phyloP scores from a whole-genome alignment of 768 basidiomycete genomes.

The Polyporus arcularius region DNA sequence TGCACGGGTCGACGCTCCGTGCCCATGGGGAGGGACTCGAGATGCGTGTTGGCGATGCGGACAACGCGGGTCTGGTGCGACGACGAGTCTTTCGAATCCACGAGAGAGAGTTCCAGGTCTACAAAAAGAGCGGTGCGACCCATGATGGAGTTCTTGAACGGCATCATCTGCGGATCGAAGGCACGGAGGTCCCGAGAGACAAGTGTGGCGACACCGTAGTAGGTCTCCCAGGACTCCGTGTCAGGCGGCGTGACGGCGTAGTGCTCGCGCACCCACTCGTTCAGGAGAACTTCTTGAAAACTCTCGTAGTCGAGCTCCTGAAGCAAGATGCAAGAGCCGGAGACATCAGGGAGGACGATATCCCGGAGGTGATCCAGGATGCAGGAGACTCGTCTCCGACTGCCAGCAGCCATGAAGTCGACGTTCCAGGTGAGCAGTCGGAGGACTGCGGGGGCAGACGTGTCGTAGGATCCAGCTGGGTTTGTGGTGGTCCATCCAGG shows the following conservation, averaged over 20 bases:
- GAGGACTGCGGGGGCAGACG: constrained; percentile 30
- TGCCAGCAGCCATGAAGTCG: constrained; percentile 44
- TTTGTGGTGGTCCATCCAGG: too few species aligned
- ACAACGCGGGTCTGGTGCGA: constrained; percentile 38
- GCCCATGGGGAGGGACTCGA: constrained; percentile 62
- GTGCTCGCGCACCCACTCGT: constrained; percentile 63
- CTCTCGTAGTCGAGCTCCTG: constrained; percentile 61
- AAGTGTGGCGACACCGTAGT: constrained; percentile 73
- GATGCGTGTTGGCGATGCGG: constrained; percentile 71
- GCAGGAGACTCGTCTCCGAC: constrained; percentile 45
- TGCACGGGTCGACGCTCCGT: constrained; percentile 45
- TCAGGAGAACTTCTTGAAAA: constrained; percentile 49
- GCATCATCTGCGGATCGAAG: constrained; percentile 47
- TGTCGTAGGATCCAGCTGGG: too few species aligned
- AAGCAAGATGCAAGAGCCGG: constrained; percentile 64
- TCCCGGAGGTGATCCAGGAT: constrained; percentile 59
- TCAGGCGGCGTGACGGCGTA: constrained; percentile 61
- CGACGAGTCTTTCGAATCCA: constrained; percentile 22
- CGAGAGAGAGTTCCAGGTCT: constrained; percentile 50
- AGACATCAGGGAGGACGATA: constrained; percentile 49
- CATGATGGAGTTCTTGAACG: constrained; percentile 54
- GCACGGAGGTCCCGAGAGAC: constrained; percentile 58
- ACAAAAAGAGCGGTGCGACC: constrained; percentile 58
- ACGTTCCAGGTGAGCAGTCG: constrained; percentile 76
- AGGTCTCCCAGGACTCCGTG: constrained; percentile 55